phyloP scores from a whole-genome alignment of 352 stramenopile species.

The Globisporangium yorkense region DNA sequence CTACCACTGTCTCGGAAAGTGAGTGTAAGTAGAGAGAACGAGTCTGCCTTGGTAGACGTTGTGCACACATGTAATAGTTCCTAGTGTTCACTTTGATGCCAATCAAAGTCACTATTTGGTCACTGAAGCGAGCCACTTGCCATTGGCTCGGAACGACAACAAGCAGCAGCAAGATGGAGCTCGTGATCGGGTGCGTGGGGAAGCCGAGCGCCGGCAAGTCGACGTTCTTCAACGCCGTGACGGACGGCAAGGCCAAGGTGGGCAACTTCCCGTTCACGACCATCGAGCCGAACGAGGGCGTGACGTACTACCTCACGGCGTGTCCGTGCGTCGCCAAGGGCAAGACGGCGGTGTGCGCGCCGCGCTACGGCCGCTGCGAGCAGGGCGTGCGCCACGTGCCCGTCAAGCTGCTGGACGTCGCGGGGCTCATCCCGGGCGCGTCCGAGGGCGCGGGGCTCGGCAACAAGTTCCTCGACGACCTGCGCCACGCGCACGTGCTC shows the following conservation, averaged over 20 bases:
- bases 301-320: slow-evolving; percentile 85
- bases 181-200: slow-evolving; percentile 85
- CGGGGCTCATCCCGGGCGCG: slow-evolving; percentile 72
- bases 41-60: too few relatives aligned
- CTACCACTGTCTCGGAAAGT: slow-evolving; percentile 15
- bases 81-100: not conserved
- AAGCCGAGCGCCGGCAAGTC: slow-evolving; percentile 87
- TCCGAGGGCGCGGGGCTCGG: slow-evolving; percentile 93
- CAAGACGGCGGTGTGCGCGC: slow-evolving; percentile 59
- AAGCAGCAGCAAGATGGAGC: slow-evolving; percentile 41
- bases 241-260: slow-evolving; percentile 82
- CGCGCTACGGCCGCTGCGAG: slow-evolving; percentile 75
- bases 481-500: slow-evolving; percentile 84
- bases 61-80: not conserved
- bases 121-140: slow-evolving; percentile 8
- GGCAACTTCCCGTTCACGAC: slow-evolving; percentile 89
- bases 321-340: slow-evolving; percentile 67
- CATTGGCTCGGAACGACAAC: not conserved
- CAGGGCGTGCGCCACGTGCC: slow-evolving; percentile 71
- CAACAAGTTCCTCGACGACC: slow-evolving; percentile 97
- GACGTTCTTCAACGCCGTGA: slow-evolving; percentile 90
- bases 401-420: slow-evolving; percentile 82
- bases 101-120: slow-evolving; percentile 1
- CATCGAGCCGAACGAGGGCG: slow-evolving; percentile 86
- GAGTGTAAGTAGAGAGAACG: not conserved